Base-by-base conservation (phyloP, 129 eudicot species). In the sunflower (Helianthus annuus) region DNA sequence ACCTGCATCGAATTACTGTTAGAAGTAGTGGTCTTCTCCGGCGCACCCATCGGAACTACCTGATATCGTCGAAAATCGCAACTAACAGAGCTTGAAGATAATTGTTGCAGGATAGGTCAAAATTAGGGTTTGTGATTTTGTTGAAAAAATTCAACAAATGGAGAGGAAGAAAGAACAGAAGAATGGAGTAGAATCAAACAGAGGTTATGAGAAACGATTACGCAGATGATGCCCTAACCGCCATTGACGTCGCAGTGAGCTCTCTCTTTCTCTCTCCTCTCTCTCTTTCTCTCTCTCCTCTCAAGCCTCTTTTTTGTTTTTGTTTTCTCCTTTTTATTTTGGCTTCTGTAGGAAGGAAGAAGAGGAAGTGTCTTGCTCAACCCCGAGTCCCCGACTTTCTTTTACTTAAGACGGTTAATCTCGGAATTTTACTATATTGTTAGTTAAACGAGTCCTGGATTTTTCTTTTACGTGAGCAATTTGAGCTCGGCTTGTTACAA, bases 1-100 rank as follows among this genome's bases (percentile, higher is more conserved):
- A 87, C 96, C 96, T 87, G 94, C 91, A 87, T 80, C 76, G 87
- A 72, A 85, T 73, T 85, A 83, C 40, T 85, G 76, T 61, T 76
- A 13, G 83, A 69, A 74, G 78, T 51, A 6, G 91, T 75, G 9
- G 83, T 70, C 73, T 87, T 83, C 75, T 87, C 96, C 71, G 80
- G 89, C 74, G 94, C 86, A 5, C 85, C 96, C 96, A 90, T 87
- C 27, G 45, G 36, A 60, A 63, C 48, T 22, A 48, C 56, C 69
- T 44, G 81, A 48, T 52, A 39, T 27, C 32, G 32, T 27, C 16
- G 59, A 32, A 12, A 79, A 60, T 60, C 67, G 38, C 24, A 13
- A 22, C 64, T 46, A 53, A 22, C 19, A 61, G 65, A 64, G 53
- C 40, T 61, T 73, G 69, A 12, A 63, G 46, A 46, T 73, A 75